A percentile compares a stretch with the other conserved stretches of the same genome.
These are phyloP conservation scores for Chenopodium album DNA, from an alignment of 148 eudicot species.

Conservation along the genomic window DNA sequence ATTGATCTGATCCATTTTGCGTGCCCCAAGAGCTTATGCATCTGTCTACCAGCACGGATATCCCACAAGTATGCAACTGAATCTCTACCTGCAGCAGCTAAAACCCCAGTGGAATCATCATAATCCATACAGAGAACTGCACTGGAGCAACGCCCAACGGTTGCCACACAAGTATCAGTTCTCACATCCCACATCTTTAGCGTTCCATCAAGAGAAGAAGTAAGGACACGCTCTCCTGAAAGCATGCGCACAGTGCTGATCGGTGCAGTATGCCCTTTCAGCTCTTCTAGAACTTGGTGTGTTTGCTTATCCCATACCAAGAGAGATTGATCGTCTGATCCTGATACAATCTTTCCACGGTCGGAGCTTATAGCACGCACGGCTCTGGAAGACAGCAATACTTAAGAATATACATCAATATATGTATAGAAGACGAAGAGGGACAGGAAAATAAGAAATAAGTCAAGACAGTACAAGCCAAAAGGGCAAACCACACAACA, in stretches of 20 bases:
- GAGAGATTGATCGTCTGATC: constrained; percentile 89
- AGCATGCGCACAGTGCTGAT: constrained; percentile 84
- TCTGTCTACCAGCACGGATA: constrained; percentile 87
- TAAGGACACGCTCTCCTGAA: constrained; percentile 93
- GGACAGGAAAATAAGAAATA: neutral
- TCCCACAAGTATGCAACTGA: constrained; percentile 88
- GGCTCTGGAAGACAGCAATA: constrained; percentile 40
- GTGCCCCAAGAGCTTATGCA: constrained; percentile 92
- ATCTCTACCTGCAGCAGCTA: constrained; percentile 91
- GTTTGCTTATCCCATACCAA: constrained; percentile 98
- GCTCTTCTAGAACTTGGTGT: constrained; percentile 83
- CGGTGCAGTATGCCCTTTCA: constrained; percentile 83
- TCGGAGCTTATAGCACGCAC: constrained; percentile 89
- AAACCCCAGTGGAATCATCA: constrained; percentile 79
- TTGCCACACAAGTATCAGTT: constrained; percentile 89
- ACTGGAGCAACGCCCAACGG: constrained; percentile 88
- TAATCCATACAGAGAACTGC: constrained; percentile 92
- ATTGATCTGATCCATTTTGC: constrained; percentile 90
- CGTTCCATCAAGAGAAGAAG: constrained; percentile 90
- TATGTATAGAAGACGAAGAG: neutral
- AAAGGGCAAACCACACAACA: neutral
- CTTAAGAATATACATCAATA: neutral
- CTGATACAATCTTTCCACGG: constrained; percentile 83
- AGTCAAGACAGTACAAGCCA: neutral
- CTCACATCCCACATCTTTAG: constrained; percentile 99